Evolutionary conservation across 148 eudicot species (phyloP).

Genomic region (Persicaria tinctoria): DNA sequence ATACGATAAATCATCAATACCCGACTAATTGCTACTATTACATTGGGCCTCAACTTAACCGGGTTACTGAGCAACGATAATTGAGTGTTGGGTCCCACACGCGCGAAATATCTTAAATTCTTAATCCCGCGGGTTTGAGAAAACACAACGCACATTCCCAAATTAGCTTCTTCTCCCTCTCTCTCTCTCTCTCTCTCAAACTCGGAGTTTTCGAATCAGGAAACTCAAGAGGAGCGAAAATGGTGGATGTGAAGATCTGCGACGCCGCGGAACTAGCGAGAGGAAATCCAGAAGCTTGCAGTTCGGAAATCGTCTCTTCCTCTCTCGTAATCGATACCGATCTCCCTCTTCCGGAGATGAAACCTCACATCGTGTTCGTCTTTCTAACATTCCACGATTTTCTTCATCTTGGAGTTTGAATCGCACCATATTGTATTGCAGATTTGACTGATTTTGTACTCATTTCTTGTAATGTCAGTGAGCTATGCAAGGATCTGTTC

Average conservation of each 20-base stretch:
- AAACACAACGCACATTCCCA: too few relatives aligned
- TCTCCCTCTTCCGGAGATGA: slow-evolving; percentile 61
- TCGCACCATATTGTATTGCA: not conserved
- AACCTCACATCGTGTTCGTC: slow-evolving; percentile 57
- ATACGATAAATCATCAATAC: too few relatives aligned
- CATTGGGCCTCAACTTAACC: too few relatives aligned
- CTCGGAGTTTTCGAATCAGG: not conserved
- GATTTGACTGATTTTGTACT: slow-evolving; percentile 8
- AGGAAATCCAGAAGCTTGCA: slow-evolving; percentile 13
- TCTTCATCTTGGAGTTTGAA: not conserved
- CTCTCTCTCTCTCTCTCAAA: not conserved
- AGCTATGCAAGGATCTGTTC: slow-evolving; percentile 84
- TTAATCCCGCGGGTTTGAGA: too few relatives aligned
- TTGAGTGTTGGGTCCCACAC: too few relatives aligned
- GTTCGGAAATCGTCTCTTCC: slow-evolving; percentile 43
- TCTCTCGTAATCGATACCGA: slow-evolving; percentile 64
- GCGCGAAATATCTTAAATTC: too few relatives aligned
- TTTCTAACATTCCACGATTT: not conserved
- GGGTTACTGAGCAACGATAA: too few relatives aligned
- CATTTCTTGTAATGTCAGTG: slow-evolving; percentile 38
- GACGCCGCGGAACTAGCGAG: slow-evolving; percentile 48
- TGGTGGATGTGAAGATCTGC: slow-evolving; percentile 49
- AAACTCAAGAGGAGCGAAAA: slow-evolving; percentile 13
- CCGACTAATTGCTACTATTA: too few relatives aligned
- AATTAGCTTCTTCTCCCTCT: not conserved